phyloP scores from a whole-genome alignment of 768 basidiomycete species.

The Termitomyces sp. region DNA sequence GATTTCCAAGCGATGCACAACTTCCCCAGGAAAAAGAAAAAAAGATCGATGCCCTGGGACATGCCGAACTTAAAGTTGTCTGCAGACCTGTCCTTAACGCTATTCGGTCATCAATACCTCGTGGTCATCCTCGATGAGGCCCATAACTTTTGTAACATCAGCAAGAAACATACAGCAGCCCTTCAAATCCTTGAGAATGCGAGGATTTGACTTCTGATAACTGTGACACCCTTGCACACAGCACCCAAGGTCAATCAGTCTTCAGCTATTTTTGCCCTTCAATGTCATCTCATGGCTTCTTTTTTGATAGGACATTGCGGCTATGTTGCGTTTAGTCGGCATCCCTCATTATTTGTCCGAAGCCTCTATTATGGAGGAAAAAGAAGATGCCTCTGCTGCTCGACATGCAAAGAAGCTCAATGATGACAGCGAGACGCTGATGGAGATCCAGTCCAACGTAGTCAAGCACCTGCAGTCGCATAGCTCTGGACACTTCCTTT shows the following conservation, averaged over 20 bases:
- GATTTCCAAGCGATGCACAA: not conserved
- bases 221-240: constrained; percentile 22
- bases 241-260: constrained; percentile 15
- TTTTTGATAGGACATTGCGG: constrained; percentile 18
- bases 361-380: constrained; percentile 17
- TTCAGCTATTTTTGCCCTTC: not conserved
- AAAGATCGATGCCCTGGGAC: constrained; percentile 12
- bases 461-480: constrained; percentile 9
- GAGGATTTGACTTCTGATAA: constrained; percentile 9
- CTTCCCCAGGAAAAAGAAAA: not conserved
- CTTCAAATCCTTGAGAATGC: constrained; percentile 12
- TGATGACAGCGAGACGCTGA: constrained; percentile 6
- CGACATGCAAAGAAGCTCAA: constrained; percentile 10
- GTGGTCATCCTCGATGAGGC: constrained; percentile 17
- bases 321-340: constrained; percentile 23
- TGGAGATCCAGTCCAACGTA: not conserved
- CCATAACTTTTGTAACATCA: constrained; percentile 18
- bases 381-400: constrained; percentile 7
- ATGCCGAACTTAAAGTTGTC: not conserved
- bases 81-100: not conserved
- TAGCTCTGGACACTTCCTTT: constrained; percentile 4
- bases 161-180: constrained; percentile 9
- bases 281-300: not conserved
- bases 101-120: constrained; percentile 17
- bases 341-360: constrained; percentile 20